A percentile compares a stretch with the other conserved stretches of the same genome.
Evolutionary conservation across 1,139 yeast species (phyloP).

Genomic region (Taiozyma onychis): DNA sequence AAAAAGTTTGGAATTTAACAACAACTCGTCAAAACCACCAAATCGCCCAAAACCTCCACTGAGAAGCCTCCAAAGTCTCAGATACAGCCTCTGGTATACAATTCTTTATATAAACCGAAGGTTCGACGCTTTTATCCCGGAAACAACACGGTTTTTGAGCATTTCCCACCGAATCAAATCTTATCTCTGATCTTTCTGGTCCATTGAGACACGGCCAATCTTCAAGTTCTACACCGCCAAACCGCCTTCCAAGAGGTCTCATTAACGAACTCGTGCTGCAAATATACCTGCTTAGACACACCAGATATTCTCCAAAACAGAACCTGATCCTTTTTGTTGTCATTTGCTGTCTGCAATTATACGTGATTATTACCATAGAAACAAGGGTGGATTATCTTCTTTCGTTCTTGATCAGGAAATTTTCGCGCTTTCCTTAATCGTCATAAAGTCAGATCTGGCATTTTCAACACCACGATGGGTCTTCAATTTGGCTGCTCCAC

Average conservation of each 20-base stretch:
- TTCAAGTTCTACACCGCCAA: not conserved
- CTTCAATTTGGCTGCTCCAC: conserved; percentile 26
- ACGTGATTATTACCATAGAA: not conserved
- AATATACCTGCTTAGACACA: not conserved
- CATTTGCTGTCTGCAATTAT: not conserved
- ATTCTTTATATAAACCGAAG: not conserved
- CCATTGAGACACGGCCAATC: not conserved
- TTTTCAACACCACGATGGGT: conserved; percentile 11
- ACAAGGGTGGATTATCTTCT: not conserved
- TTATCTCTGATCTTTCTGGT: not conserved
- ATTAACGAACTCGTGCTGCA: not conserved
- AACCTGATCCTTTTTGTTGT: not conserved
- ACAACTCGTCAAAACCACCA: not conserved
- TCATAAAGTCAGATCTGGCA: not conserved
- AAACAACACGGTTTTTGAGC: not conserved
- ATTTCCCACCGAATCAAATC: not conserved
- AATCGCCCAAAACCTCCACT: not conserved
- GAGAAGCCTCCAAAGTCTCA: not conserved
- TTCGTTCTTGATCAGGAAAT: not conserved
- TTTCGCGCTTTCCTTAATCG: not conserved
- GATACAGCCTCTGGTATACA: not conserved
- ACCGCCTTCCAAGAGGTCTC: not conserved
- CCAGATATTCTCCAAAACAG: not conserved
- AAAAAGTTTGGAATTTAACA: not conserved
- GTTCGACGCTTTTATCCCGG: not conserved